Conservation (phyloP, 345 rosid genomes). For the Salix purpurea region DNA sequence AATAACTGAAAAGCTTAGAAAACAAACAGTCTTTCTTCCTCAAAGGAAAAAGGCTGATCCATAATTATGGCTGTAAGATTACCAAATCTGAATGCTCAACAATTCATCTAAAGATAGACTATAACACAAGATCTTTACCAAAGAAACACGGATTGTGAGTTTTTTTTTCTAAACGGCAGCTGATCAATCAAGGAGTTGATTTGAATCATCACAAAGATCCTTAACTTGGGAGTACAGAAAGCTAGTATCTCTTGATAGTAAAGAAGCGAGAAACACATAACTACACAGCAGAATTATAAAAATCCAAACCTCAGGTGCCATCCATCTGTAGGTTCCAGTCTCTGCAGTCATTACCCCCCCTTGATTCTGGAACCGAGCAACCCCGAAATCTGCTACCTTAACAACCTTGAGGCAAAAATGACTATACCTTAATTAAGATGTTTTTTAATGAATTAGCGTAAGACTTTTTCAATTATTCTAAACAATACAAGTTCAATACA, state of each 20-base stretch:
- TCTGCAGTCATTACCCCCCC: conserved; percentile 79
- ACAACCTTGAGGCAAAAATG: conserved; percentile 48
- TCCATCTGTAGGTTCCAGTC: conserved; percentile 84
- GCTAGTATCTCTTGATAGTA: background rate
- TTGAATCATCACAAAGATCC: conserved; percentile 2
- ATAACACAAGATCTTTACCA: background rate
- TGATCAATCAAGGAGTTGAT: background rate
- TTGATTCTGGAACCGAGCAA: conserved; percentile 64
- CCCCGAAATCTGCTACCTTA: conserved; percentile 78
- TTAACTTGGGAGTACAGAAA: background rate
- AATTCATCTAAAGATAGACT: background rate
- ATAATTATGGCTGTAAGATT: background rate
- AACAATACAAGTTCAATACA: background rate
- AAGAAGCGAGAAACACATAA: background rate
- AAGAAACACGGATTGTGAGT: background rate
- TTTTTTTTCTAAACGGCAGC: background rate
- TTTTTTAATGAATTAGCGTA: background rate
- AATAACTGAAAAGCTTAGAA: background rate
- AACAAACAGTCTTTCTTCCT: background rate
- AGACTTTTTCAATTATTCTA: background rate
- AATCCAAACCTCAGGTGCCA: conserved; percentile 77
- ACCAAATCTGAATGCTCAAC: background rate
- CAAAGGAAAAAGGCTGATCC: background rate
- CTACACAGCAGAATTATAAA: background rate
- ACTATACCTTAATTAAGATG: background rate